Percentiles rank a stretch among this genome's conserved stretches.
Evolutionary conservation across 2,329 filamentous ascomycete species (phyloP).

Genomic region (Diplodia sapinea): DNA sequence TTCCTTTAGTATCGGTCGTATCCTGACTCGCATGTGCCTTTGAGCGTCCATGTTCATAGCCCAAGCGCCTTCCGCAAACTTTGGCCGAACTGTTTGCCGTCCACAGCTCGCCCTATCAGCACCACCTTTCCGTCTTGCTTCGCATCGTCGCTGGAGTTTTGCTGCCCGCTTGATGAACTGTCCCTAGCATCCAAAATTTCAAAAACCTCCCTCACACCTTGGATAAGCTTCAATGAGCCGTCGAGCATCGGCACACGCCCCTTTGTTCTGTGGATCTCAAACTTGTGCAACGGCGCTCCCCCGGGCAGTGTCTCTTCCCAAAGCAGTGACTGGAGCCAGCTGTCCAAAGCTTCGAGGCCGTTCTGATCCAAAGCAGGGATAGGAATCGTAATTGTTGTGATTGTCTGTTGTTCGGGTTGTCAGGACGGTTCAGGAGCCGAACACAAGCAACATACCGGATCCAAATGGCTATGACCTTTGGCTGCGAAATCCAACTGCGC

Average conservation of each 20-base stretch:
- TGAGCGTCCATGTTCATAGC: neutral
- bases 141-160: neutral
- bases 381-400: slow-evolving; percentile 78
- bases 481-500: slow-evolving; percentile 67
- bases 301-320: slow-evolving; percentile 75
- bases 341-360: slow-evolving; percentile 71
- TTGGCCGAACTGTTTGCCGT: slow-evolving; percentile 28
- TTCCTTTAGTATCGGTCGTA: neutral
- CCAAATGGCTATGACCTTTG: slow-evolving; percentile 88
- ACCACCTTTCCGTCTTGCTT: slow-evolving; percentile 34
- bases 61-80: slow-evolving; percentile 28
- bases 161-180: neutral
- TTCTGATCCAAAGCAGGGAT: slow-evolving; percentile 64
- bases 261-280: slow-evolving; percentile 89
- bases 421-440: neutral
- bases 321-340: slow-evolving; percentile 80
- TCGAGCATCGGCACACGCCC: slow-evolving; percentile 69
- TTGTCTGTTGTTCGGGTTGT: slow-evolving; percentile 63
- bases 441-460: slow-evolving; percentile 68
- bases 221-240: slow-evolving; percentile 76
- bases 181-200: slow-evolving; percentile 73
- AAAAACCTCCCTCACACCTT: slow-evolving; percentile 92
- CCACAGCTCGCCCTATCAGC: slow-evolving; percentile 34
- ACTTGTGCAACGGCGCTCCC: slow-evolving; percentile 44
- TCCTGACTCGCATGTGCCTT: neutral